Evolutionary conservation across 2,329 filamentous ascomycete species (phyloP).

Genomic region (Aspergillus thermomutatus): DNA sequence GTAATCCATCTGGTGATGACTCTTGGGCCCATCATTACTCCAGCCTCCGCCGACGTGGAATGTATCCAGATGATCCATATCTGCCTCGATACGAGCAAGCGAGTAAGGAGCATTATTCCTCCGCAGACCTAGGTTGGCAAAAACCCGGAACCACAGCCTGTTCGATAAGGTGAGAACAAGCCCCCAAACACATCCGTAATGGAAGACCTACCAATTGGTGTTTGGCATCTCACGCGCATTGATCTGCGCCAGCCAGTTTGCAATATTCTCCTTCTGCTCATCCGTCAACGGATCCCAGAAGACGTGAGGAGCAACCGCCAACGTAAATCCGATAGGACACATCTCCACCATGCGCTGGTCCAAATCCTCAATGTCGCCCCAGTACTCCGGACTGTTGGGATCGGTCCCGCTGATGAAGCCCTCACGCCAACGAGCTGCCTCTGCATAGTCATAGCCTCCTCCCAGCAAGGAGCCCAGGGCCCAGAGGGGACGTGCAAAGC

Average conservation of each 20-base stretch:
- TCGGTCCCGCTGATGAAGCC: slow-evolving; percentile 70
- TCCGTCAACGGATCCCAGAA: slow-evolving; percentile 66
- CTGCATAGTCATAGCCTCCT: slow-evolving; percentile 63
- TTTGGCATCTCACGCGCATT: slow-evolving; percentile 69
- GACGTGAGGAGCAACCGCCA: slow-evolving; percentile 62
- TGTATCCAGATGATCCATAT: slow-evolving; percentile 74
- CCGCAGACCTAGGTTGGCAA: slow-evolving; percentile 74
- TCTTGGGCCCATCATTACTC: slow-evolving; percentile 77
- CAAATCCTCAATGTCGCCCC: slow-evolving; percentile 71
- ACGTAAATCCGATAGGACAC: slow-evolving; percentile 71
- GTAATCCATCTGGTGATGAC: slow-evolving; percentile 81
- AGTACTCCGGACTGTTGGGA: slow-evolving; percentile 67
- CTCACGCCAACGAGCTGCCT: slow-evolving; percentile 64
- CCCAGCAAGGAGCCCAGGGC: slow-evolving; percentile 68
- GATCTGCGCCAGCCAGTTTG: slow-evolving; percentile 71
- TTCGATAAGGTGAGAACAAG: slow-evolving; percentile 24
- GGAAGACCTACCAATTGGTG: slow-evolving; percentile 58
- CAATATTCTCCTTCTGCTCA: slow-evolving; percentile 63
- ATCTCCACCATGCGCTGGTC: slow-evolving; percentile 85
- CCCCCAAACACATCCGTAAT: neutral
- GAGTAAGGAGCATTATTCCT: slow-evolving; percentile 71
- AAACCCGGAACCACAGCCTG: slow-evolving; percentile 79
- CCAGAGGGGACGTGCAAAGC: slow-evolving; percentile 72
- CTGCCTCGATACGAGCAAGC: slow-evolving; percentile 65
- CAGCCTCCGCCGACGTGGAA: slow-evolving; percentile 80